Base-by-base conservation (phyloP, 2,329 filamentous ascomycete species). In the Epichloe hybrida region DNA sequence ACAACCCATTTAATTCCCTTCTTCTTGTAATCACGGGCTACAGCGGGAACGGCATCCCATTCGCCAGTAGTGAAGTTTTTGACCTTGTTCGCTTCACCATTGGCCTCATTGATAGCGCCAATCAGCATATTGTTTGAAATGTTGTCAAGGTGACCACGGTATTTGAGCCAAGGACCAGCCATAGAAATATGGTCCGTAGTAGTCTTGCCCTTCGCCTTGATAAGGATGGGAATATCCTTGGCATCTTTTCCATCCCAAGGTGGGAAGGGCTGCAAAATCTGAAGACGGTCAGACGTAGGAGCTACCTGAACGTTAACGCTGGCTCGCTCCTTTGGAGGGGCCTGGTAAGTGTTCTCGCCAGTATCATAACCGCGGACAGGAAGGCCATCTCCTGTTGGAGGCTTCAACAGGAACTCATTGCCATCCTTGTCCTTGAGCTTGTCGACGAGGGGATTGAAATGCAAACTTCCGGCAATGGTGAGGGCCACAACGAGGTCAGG, bases 111-210 rank as follows among this genome's bases (percentile, higher is more conserved):
- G 74, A 89, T 88, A 64, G 93, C 93, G 75, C 91, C 91, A 62
- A 97, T 96, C 69, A 97, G 74, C 88, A 96, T 95, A 81, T 97
- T 97, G 83, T 97, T 96, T 67, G 90, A 96, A 75, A 97, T 96
- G 81, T 97, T 97, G 81, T 96, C 91, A 64, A 97, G 79, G 69
- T 97, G 91, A 56, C 91, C 91, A 80, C 91, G 88, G 81, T 96
- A 97, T 80, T 96, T 96, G 70, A 97, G 77, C 90, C 90, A 95
- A 55, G 90, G 89, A 59, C 90, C 89, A 59, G 89, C 90, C 88
- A 95, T 94, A 55, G 89, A 95, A 72, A 95, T 95, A 75, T 95
- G 89, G 67, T 95, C 90, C 57, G 90, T 95, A 57, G 90, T 96
- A 58, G 89, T 95, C 83, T 97, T 96, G 71, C 91, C 91, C 72